Evolutionary conservation across 2,329 filamentous ascomycete genomes (phyloP).

Genomic region (Intubia oerlemansii): DNA sequence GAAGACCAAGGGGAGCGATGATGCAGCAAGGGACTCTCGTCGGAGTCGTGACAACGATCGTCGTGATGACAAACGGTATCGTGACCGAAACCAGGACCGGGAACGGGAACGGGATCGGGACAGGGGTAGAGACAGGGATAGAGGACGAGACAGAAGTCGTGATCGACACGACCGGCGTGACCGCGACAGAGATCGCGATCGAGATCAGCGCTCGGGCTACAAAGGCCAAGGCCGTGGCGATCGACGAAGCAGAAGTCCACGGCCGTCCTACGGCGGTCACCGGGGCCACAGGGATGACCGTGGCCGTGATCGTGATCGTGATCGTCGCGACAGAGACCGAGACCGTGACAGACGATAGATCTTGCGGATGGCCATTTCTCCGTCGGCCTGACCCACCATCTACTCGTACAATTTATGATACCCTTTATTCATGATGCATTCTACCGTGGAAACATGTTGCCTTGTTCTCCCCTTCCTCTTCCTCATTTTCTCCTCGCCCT

Average conservation of each 20-base stretch:
- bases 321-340: no score
- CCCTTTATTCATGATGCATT: no score
- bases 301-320: no score
- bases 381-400: no score
- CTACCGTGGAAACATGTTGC: no score
- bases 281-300: not conserved
- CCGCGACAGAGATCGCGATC: not conserved
- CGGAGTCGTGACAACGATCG: no score
- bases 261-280: not conserved
- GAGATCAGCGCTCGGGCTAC: not conserved
- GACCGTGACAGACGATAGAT: no score
- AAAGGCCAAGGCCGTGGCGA: not conserved
- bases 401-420: no score
- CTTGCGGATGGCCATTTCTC: no score
- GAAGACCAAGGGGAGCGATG: not conserved
- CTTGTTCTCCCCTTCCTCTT: no score
- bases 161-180: not conserved
- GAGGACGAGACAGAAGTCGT: slow-evolving; percentile 2
- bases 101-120: slow-evolving; percentile 8
- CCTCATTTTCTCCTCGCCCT: no score
- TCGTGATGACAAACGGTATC: not conserved
- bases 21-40: no score
- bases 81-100: slow-evolving; percentile 10
- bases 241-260: not conserved
- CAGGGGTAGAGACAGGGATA: slow-evolving; percentile 8